phyloP scores from a whole-genome alignment of 371 early-diverging fungal genomes.

The Mucor saturninus region DNA sequence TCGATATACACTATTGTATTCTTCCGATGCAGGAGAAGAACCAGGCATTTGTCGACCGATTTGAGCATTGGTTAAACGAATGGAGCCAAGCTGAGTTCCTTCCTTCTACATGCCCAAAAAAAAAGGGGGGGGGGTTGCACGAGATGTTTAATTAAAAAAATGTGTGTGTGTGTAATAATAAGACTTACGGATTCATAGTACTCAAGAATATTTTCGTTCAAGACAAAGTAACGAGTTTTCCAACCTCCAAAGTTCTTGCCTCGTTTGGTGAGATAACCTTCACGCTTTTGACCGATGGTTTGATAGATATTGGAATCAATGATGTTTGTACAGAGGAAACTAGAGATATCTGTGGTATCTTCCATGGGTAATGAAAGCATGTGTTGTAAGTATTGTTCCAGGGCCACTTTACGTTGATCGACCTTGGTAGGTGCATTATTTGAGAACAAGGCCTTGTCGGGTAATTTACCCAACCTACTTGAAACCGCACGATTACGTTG shows the following conservation, averaged over 20 bases:
- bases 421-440: conserved; percentile 76
- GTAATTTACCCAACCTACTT: conserved; percentile 73
- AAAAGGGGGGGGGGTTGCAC: neutral
- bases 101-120: conserved; percentile 52
- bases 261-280: conserved; percentile 83
- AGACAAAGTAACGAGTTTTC: conserved; percentile 84
- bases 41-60: conserved; percentile 53
- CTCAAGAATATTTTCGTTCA: conserved; percentile 66
- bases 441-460: conserved; percentile 81
- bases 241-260: conserved; percentile 91
- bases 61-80: conserved; percentile 58
- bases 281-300: conserved; percentile 52
- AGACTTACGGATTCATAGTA: conserved; percentile 73
- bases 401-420: conserved; percentile 74
- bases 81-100: conserved; percentile 60
- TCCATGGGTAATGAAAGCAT: conserved; percentile 62
- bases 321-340: conserved; percentile 77
- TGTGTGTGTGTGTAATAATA: neutral
- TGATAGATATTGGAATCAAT: conserved; percentile 44
- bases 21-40: conserved; percentile 36
- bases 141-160: no score
- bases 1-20: conserved; percentile 65
- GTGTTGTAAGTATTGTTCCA: conserved; percentile 81
- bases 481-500: conserved; percentile 48
- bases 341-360: conserved; percentile 71